phyloP scores from a whole-genome alignment of 2,329 filamentous ascomycete species.

The Penicillium italicum region DNA sequence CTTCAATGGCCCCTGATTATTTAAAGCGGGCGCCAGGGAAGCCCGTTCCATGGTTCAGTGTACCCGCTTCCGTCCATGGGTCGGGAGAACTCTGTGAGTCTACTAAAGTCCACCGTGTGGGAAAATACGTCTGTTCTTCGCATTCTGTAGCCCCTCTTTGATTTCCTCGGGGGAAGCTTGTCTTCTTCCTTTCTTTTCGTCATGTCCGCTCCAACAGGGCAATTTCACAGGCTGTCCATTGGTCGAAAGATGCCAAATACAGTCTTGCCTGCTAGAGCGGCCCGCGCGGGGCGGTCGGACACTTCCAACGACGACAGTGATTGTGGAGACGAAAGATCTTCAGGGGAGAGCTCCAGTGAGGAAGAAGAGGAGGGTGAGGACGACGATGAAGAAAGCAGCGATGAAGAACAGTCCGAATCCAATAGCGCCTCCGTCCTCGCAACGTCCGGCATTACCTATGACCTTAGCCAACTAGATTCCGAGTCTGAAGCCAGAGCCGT shows the following conservation, averaged over 20 bases:
- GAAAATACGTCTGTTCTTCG: constrained; percentile 16
- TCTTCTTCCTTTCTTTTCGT: constrained; percentile 14
- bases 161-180: background rate
- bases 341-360: constrained; percentile 12
- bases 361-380: constrained; percentile 12
- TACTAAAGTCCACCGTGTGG: constrained; percentile 5
- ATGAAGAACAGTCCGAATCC: constrained; percentile 19
- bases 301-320: constrained; percentile 20
- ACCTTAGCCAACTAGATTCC: constrained; percentile 30
- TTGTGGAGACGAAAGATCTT: constrained; percentile 10
- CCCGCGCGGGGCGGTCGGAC: constrained; percentile 16
- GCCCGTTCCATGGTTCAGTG: constrained; percentile 27
- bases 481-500: constrained; percentile 33
- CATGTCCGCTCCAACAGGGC: constrained; percentile 42
- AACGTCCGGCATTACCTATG: constrained; percentile 37
- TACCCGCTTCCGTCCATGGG: constrained; percentile 38
- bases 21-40: constrained; percentile 27
- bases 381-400: constrained; percentile 16
- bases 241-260: constrained; percentile 33
- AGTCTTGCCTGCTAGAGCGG: constrained; percentile 19
- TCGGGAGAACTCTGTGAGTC: constrained; percentile 34
- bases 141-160: constrained; percentile 6
- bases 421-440: constrained; percentile 24
- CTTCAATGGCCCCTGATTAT: constrained; percentile 17
- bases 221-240: constrained; percentile 41